Conservation (phyloP, 371 early-diverging fungal genomes). For the Mucor irregularis region DNA sequence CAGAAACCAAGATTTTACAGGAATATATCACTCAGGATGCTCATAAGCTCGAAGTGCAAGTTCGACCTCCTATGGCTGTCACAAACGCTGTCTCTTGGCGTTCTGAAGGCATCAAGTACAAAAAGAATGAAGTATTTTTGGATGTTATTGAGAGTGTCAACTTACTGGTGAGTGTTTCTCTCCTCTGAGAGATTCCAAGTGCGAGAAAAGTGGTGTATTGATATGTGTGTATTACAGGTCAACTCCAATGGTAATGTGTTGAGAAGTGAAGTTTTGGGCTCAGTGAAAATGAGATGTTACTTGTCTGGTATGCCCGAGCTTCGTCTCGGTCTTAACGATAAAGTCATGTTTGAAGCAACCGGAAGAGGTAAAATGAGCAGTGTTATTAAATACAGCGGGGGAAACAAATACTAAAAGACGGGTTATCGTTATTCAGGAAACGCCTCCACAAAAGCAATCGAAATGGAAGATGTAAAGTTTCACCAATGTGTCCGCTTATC, state of each 20-base stretch:
- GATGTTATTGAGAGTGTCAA: conserved; percentile 98
- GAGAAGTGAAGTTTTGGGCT: conserved; percentile 94
- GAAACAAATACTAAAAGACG: too few species aligned
- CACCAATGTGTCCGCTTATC: conserved; percentile 98
- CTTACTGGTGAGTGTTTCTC: conserved; percentile 70
- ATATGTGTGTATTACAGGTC: conserved; percentile 33
- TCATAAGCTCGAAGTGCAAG: conserved; percentile 87
- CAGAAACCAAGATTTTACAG: conserved; percentile 95
- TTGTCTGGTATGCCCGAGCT: conserved; percentile 99
- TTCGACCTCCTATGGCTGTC: conserved; percentile 95
- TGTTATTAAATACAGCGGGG: background rate
- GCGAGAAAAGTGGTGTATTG: background rate
- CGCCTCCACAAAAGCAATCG: conserved; percentile 92
- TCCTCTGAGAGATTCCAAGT: background rate
- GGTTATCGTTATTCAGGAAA: too few species aligned
- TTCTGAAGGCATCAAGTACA: conserved; percentile 94
- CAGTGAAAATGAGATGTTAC: conserved; percentile 95
- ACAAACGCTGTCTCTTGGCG: conserved; percentile 99
- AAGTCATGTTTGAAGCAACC: conserved; percentile 96
- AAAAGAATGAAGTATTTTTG: conserved; percentile 98
- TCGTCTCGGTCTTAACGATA: conserved; percentile 96
- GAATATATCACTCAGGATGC: conserved; percentile 98
- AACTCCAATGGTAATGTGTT: conserved; percentile 95
- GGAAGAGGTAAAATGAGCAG: conserved; percentile 69
- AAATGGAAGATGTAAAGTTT: conserved; percentile 99